Conservation (phyloP, 2,329 filamentous ascomycete species). For the Clonostachys sp. region DNA sequence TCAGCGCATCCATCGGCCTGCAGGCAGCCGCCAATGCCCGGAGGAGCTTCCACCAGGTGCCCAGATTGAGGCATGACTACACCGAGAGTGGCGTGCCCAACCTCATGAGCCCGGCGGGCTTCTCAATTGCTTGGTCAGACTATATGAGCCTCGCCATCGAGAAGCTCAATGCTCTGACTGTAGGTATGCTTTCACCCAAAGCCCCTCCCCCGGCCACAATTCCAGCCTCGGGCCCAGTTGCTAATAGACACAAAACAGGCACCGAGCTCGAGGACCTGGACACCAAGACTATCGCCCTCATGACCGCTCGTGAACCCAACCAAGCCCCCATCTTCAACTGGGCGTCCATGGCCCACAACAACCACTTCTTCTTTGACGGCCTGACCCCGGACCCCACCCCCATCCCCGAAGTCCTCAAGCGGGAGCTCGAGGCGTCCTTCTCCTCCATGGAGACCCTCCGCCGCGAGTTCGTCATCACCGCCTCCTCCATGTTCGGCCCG, state of each 20-base stretch:
- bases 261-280: constrained; percentile 58
- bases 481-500: constrained; percentile 89
- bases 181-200: constrained; percentile 47
- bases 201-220: too few species aligned
- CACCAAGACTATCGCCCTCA: constrained; percentile 65
- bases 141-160: constrained; percentile 74
- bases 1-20: constrained; percentile 26
- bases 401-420: constrained; percentile 53
- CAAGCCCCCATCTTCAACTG: constrained; percentile 87
- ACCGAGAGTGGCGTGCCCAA: constrained; percentile 52
- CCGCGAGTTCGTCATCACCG: constrained; percentile 74
- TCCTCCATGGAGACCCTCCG: constrained; percentile 79
- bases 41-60: constrained; percentile 42
- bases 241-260: constrained; percentile 34
- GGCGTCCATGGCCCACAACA: constrained; percentile 95
- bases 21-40: constrained; percentile 24
- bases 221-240: background rate
- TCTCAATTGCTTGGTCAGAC: constrained; percentile 73
- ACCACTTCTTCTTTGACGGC: constrained; percentile 71
- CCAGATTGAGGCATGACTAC: constrained; percentile 40
- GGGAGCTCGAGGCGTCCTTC: constrained; percentile 66
- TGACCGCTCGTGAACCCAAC: constrained; percentile 73
- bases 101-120: constrained; percentile 66
- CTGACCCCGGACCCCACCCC: constrained; percentile 33
- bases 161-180: constrained; percentile 70